Conservation (phyloP, 768 basidiomycete genomes). For the Lactarius quietus region DNA sequence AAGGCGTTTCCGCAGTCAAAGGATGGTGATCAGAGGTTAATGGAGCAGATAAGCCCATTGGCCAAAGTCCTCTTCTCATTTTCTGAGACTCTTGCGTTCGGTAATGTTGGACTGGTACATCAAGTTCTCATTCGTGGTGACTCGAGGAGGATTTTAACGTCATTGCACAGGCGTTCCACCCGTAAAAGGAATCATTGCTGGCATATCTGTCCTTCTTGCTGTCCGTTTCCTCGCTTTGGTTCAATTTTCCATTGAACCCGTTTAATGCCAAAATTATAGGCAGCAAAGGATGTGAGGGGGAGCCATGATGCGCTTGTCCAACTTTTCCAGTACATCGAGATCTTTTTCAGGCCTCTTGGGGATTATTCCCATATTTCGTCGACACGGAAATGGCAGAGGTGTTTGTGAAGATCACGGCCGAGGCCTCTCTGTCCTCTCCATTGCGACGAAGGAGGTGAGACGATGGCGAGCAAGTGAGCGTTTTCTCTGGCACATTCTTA, state of each 20-base stretch:
- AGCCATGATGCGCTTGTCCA: no score
- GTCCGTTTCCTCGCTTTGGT: not conserved
- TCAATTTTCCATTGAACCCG: no score
- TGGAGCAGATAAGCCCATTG: not conserved
- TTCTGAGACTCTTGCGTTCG: not conserved
- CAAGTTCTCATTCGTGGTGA: not conserved
- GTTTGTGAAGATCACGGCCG: no score
- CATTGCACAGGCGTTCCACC: not conserved
- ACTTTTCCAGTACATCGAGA: no score
- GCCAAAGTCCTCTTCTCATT: not conserved
- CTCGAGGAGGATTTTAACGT: not conserved
- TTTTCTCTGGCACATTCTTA: no score
- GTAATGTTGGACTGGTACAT: not conserved
- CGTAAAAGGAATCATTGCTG: not conserved
- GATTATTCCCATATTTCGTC: no score
- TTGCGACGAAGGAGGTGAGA: no score
- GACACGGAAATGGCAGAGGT: no score
- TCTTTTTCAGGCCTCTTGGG: no score
- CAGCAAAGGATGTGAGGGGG: conserved; percentile 4
- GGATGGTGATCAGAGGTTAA: not conserved
- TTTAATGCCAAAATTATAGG: not conserved
- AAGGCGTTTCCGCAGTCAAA: not conserved
- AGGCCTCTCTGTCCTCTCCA: no score
- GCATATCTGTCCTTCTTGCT: not conserved
- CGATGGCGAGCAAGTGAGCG: no score